phyloP scores from a whole-genome alignment of 192 early-diverging fungal genomes.

The Phlyctochytrium planicorne region DNA sequence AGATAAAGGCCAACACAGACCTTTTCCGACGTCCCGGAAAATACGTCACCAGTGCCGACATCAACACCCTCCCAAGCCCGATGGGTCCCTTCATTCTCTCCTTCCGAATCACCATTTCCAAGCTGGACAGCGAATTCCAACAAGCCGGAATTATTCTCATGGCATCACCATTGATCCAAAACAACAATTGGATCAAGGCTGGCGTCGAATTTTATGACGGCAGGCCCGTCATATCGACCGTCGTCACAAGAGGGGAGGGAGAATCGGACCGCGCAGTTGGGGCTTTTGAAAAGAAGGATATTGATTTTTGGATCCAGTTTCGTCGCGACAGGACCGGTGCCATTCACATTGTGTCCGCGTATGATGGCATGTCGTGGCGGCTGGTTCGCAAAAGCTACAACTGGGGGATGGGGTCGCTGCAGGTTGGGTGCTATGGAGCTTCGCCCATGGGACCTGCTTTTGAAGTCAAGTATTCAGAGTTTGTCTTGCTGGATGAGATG shows the following conservation, averaged over 20 bases:
- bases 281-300: background rate
- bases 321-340: background rate
- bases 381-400: conserved; percentile 15
- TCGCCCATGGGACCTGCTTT: conserved; percentile 16
- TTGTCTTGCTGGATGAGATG: no score
- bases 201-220: conserved; percentile 16
- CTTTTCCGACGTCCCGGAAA: conserved; percentile 21
- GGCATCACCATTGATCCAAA: background rate
- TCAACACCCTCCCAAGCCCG: conserved; percentile 1
- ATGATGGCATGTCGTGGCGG: conserved; percentile 6
- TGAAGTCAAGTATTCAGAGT: background rate
- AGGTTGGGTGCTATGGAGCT: conserved; percentile 8
- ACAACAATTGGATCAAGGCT: conserved; percentile 22
- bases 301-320: conserved; percentile 14
- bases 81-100: conserved; percentile 10
- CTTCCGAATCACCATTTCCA: background rate
- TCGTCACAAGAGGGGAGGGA: conserved; percentile 13
- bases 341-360: conserved; percentile 3
- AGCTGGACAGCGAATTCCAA: conserved; percentile 5
- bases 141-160: conserved; percentile 12
- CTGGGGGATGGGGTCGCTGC: conserved; percentile 6
- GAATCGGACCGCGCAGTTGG: conserved; percentile 21
- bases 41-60: conserved; percentile 11
- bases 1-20: conserved; percentile 15
- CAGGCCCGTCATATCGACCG: conserved; percentile 1